Conservation (phyloP, 2,329 filamentous ascomycete species). For the Cladorrhinum sp. region DNA sequence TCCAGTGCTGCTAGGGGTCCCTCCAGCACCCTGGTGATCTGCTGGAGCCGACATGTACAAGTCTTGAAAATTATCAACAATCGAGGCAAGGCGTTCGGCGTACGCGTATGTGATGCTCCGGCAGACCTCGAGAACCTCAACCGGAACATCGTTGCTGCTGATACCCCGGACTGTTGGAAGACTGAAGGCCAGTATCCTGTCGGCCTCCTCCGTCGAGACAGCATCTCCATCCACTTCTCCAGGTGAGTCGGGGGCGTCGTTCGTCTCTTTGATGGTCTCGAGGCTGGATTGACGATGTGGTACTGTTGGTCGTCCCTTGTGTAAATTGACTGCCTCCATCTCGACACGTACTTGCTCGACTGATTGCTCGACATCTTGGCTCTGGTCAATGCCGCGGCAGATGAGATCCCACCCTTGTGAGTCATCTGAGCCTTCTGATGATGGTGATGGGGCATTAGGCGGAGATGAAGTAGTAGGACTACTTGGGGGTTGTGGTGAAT, state of each 20-base stretch:
- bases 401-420: constrained; percentile 4
- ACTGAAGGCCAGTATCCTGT: constrained; percentile 2
- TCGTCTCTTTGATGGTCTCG: background rate
- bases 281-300: background rate
- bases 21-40: background rate
- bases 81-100: background rate
- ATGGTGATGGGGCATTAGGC: background rate
- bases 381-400: constrained; percentile 4
- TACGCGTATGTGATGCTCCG: constrained; percentile 3
- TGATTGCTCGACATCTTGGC: background rate
- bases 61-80: background rate
- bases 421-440: background rate
- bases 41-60: background rate
- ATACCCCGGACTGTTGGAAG: constrained; percentile 1
- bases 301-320: background rate
- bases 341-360: background rate
- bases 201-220: background rate
- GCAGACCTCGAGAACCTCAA: background rate
- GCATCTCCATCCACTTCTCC: background rate
- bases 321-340: background rate
- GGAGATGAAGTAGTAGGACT: background rate
- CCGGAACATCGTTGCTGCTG: background rate
- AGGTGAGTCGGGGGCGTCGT: background rate
- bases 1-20: too few relatives aligned
- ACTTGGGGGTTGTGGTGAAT: background rate